Evolutionary conservation across 345 rosid species (phyloP).

Genomic region (Hibiscus mutabilis): DNA sequence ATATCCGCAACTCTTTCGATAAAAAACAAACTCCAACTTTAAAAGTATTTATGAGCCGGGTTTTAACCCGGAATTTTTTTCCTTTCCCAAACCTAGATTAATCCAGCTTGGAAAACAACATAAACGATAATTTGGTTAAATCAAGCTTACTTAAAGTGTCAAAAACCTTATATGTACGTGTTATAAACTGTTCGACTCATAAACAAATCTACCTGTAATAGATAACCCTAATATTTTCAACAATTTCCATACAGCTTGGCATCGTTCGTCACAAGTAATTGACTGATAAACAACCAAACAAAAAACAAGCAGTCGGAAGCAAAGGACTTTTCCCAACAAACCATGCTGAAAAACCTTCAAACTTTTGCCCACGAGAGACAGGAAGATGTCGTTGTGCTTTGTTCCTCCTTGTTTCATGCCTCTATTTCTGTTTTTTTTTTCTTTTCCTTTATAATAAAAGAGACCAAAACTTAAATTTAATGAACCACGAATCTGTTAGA

Average conservation of each 20-base stretch:
- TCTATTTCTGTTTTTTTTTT: neutral
- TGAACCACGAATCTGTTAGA: neutral
- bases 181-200: neutral
- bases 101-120: too few species aligned
- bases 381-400: neutral
- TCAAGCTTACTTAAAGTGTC: neutral
- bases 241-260: neutral
- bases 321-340: neutral
- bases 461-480: neutral
- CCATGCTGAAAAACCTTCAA: neutral
- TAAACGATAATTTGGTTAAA: neutral
- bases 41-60: too few species aligned
- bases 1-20: too few species aligned
- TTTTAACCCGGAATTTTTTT: too few species aligned
- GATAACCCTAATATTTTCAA: neutral
- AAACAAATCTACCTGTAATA: neutral
- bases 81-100: too few species aligned
- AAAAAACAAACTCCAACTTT: too few species aligned
- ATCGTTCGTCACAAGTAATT: neutral
- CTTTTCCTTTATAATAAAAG: too few species aligned
- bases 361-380: neutral
- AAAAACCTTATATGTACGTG: neutral
- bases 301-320: neutral
- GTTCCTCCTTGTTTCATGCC: conserved; percentile 6
- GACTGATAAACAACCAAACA: conserved; percentile 1